phyloP scores from a whole-genome alignment of 306 rosid genomes.

The Dryas drummondii region DNA sequence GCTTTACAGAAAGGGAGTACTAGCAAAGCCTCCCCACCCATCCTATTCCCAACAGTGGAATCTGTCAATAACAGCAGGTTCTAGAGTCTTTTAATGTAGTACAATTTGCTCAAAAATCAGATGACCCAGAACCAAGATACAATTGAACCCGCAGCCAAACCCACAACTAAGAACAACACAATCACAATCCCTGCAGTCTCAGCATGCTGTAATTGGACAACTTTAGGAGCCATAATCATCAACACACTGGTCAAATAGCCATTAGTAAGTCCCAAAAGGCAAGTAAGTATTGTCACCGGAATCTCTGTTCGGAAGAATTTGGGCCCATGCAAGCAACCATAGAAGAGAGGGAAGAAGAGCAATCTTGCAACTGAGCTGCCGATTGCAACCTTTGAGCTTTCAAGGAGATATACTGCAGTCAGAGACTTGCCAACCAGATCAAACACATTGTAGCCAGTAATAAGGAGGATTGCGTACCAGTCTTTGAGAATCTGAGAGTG shows the following conservation, averaged over 20 bases:
- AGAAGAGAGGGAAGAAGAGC: slow-evolving; percentile 83
- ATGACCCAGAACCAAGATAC: slow-evolving; percentile 88
- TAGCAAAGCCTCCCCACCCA: not conserved
- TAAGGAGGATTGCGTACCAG: slow-evolving; percentile 79
- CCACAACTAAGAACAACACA: slow-evolving; percentile 66
- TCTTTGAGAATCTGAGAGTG: slow-evolving; percentile 74
- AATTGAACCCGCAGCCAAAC: slow-evolving; percentile 77
- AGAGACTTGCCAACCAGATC: slow-evolving; percentile 84
- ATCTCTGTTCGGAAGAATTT: slow-evolving; percentile 74
- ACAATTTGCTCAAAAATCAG: slow-evolving; percentile 37
- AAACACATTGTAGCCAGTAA: slow-evolving; percentile 66
- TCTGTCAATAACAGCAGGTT: not conserved
- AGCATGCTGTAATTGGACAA: slow-evolving; percentile 66
- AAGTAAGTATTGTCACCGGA: slow-evolving; percentile 62
- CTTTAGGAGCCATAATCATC: slow-evolving; percentile 80
- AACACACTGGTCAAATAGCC: slow-evolving; percentile 84
- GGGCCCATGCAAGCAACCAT: slow-evolving; percentile 80
- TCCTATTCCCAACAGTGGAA: not conserved
- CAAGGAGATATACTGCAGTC: slow-evolving; percentile 63
- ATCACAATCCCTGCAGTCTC: slow-evolving; percentile 80
- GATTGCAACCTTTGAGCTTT: slow-evolving; percentile 56
- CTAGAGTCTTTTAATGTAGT: not conserved
- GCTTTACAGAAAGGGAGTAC: slow-evolving; percentile 8
- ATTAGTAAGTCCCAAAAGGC: slow-evolving; percentile 81
- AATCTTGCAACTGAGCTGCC: slow-evolving; percentile 62